Conservation (phyloP, 176 grass and related monocot species). For the sorghum (Sorghum bicolor) region DNA sequence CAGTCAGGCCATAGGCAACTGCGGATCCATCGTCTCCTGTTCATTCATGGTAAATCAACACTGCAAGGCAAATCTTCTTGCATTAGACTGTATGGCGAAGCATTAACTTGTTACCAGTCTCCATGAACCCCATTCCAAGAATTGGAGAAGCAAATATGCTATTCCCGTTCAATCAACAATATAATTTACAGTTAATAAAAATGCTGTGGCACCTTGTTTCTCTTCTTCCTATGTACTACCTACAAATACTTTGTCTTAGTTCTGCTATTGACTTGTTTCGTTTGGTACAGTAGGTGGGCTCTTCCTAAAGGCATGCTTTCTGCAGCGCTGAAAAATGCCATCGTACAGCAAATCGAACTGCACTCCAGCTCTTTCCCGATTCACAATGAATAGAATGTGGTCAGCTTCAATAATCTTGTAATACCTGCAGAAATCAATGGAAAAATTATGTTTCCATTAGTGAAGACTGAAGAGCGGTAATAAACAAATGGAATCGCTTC, state of each 20-base stretch:
- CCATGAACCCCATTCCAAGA: neutral
- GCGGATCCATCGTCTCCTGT: neutral
- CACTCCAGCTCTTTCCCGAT: slow-evolving; percentile 91
- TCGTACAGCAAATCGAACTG: slow-evolving; percentile 96
- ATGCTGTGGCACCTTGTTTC: neutral
- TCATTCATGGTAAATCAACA: neutral
- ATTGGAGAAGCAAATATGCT: neutral
- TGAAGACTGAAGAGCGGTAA: neutral
- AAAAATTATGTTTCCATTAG: neutral
- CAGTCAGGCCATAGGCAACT: neutral
- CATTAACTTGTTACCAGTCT: neutral
- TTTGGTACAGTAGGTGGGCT: slow-evolving; percentile 59
- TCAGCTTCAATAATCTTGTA: slow-evolving; percentile 95
- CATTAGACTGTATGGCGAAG: neutral
- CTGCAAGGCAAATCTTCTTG: neutral
- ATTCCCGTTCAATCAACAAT: slow-evolving; percentile 11
- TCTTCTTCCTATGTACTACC: slow-evolving; percentile 28
- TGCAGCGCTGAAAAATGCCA: slow-evolving; percentile 89
- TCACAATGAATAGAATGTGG: slow-evolving; percentile 97
- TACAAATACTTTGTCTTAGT: slow-evolving; percentile 15
- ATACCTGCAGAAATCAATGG: slow-evolving; percentile 50
- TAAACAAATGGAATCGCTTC: neutral
- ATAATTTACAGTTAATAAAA: slow-evolving; percentile 41
- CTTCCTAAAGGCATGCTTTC: slow-evolving; percentile 71
- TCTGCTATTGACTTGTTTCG: slow-evolving; percentile 51